Evolutionary conservation across 2,329 filamentous ascomycete genomes (phyloP), one percentile per base, ranked within the genome.

Genomic region (Aspergillus sp.): DNA sequence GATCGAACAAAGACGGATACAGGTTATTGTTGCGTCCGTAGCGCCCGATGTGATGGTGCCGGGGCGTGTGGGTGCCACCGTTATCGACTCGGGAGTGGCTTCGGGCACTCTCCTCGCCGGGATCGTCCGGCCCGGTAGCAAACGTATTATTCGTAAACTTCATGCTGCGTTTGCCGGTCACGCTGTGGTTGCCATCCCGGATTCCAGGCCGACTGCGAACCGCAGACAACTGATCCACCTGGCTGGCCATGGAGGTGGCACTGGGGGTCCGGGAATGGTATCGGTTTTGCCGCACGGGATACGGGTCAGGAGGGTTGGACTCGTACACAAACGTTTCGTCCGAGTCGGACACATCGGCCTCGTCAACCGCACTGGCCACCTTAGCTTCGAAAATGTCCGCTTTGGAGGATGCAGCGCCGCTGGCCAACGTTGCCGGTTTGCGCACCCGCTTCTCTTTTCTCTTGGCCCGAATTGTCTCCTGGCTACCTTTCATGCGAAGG

Each of bases 261-360:
- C 93, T 98, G 6, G 95, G 95, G 1, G 95, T 99, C 64, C 95
- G 87, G 19, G 94, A 98, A 78, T 98, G 94, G 76, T 94, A 92
- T 63, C 92, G 86, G 64, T 87, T 85, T 55, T 91, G 91, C 55
- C 85, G 80, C 43, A 72, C 66, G 30, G 84, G 78, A 59, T 75
- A 81, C 23, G 82, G 80, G 66, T 88, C 87, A 13, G 85, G 84
- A 9, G 94, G 95, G 71, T 99, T 99, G 25, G 95, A 98, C 76
- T 99, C 95, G 78, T 99, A 99, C 15, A 99, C 95, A 76, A 98
- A 99, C 0, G 95, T 98, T 77, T 98, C 95, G 71, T 97, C 95
- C 1, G 94, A 98, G 75, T 99, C 95, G 6, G 94, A 97, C 12
- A 94, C 96, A 75, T 97, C 91, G 48, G 92, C 92, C 76, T 98